phyloP scores from a whole-genome alignment of 441 rosid genomes.

The Pelargonium myrrhifolium region DNA sequence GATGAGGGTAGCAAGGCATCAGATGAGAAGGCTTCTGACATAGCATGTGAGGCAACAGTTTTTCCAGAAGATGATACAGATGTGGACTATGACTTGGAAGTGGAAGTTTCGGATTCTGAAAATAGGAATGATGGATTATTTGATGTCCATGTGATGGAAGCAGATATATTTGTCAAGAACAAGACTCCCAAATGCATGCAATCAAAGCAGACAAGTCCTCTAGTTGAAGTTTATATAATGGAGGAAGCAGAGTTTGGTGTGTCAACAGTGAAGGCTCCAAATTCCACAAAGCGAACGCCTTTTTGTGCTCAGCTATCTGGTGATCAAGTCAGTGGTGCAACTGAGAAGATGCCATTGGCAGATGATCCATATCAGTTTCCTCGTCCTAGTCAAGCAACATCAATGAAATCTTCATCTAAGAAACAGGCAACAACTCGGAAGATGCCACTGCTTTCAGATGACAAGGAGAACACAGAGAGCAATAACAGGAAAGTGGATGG shows the following conservation, averaged over 20 bases:
- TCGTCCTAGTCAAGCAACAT: constrained; percentile 24
- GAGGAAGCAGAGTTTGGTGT: constrained; percentile 18
- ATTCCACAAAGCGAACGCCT: constrained; percentile 3
- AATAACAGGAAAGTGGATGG: constrained; percentile 20
- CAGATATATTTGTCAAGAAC: constrained; percentile 7
- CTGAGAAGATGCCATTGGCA: constrained; percentile 21
- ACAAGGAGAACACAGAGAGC: constrained; percentile 33
- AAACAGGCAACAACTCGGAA: constrained; percentile 20
- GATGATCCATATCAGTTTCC: constrained; percentile 36
- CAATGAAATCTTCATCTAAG: constrained; percentile 24
- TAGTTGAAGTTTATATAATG: constrained; percentile 13
- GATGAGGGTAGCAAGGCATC: background rate
- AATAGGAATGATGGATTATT: background rate
- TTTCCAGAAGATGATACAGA: background rate
- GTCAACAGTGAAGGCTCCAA: constrained; percentile 13
- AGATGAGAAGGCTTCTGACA: background rate
- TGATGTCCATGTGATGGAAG: constrained; percentile 17
- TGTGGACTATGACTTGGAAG: background rate
- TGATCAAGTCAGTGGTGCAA: background rate
- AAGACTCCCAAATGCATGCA: constrained; percentile 9
- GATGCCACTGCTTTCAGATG: constrained; percentile 2
- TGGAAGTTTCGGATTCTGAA: background rate
- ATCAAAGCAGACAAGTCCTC: background rate
- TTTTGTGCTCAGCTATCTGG: constrained; percentile 9
- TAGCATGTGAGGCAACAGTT: background rate